phyloP scores from a whole-genome alignment of 495 filamentous ascomycete genomes.

The Xanthoparmelia taractica region DNA sequence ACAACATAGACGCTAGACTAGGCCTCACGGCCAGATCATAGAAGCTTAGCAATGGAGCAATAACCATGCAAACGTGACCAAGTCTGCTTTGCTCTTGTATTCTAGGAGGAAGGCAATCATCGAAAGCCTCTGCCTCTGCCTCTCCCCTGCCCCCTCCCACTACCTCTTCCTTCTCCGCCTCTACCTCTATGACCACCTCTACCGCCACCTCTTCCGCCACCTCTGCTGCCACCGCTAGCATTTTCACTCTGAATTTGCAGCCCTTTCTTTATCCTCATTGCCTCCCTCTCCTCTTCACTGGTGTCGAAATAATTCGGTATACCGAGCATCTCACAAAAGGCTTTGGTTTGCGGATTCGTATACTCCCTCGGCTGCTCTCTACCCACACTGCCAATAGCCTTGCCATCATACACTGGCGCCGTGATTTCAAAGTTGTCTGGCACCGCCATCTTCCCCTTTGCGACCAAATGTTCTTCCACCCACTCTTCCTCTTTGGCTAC shows the following conservation, averaged over 20 bases:
- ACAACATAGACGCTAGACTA: neutral
- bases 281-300: constrained; percentile 56
- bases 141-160: constrained; percentile 25
- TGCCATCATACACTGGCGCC: constrained; percentile 58
- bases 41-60: neutral
- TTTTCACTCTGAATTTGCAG: constrained; percentile 29
- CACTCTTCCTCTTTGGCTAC: constrained; percentile 62
- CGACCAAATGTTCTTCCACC: constrained; percentile 66
- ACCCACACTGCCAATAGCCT: constrained; percentile 27
- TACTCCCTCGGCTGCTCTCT: constrained; percentile 60
- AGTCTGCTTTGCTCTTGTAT: neutral
- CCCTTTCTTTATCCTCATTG: constrained; percentile 41
- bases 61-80: neutral
- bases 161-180: constrained; percentile 31
- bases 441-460: constrained; percentile 50
- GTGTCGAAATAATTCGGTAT: constrained; percentile 71
- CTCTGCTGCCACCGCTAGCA: constrained; percentile 26
- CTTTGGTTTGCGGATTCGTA: constrained; percentile 68
- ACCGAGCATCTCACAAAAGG: constrained; percentile 69
- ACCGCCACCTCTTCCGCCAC: constrained; percentile 28
- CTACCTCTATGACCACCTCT: constrained; percentile 24
- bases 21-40: neutral
- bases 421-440: constrained; percentile 70
- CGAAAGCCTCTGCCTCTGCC: constrained; percentile 8
- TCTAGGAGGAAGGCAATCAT: neutral